Base-by-base conservation (phyloP, 2,329 filamentous ascomycete species). In the Cordyceps pruinosa region DNA sequence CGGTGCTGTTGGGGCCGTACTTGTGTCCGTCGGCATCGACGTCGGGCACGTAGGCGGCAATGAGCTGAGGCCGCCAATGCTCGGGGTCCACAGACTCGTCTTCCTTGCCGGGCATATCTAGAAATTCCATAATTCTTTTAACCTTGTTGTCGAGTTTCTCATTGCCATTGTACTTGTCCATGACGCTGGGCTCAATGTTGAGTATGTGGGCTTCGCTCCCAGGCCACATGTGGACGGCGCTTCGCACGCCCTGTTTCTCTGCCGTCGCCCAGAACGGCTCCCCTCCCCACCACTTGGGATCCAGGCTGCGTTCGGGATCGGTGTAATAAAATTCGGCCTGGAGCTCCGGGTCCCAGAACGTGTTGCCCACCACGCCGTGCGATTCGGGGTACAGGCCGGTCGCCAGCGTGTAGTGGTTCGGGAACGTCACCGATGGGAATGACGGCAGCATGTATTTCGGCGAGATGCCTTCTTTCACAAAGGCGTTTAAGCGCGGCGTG, bases 201-300 rank as follows among this genome's bases (percentile, higher is more conserved):
- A 84, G 78, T 60, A 96, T 88, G 69, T 90, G 86, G 6, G 92
- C 92, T 73, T 99, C 94, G 44, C 89, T 95, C 2, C 94, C 94
- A 1, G 94, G 94, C 94, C 94, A 99, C 94, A 99, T 99, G 70
- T 99, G 94, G 26, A 99, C 85, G 1, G 90, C 94, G 30, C 86
- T 85, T 57, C 83, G 82, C 32, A 95, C 77, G 6, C 88, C 88
- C 63, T 90, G 87, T 58, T 82, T 83, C 74, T 97, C 94, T 5
- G 93, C 93, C 1, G 93, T 95, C 26, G 88, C 87, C 94, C 94
- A 99, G 30, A 99, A 78, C 0, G 94, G 94, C 69, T 97, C 91
- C 3, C 91, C 94, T 41, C 82, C 85, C 93, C 94, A 99, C 93
- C 94, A 99, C 68, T 93, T 90, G 1, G 89, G 77, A 62, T 93